These are phyloP conservation scores for Colletotrichum somersetense DNA, from an alignment of 2,329 filamentous ascomycete genomes.

Conservation along the genomic window DNA sequence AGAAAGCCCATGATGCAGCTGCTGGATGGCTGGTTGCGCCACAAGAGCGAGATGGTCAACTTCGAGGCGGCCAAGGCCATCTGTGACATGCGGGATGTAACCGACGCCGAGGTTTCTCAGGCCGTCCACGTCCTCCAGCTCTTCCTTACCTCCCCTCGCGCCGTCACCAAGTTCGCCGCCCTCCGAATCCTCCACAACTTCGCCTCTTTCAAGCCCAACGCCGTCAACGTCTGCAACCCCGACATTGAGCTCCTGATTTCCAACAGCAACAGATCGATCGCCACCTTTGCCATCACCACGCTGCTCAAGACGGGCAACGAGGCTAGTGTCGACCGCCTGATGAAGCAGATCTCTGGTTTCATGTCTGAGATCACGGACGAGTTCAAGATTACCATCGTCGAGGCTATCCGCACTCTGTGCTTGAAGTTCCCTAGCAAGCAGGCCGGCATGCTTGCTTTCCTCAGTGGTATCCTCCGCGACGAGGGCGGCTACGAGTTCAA, in stretches of 20 bases:
- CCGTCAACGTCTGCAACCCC: slow-evolving; percentile 93
- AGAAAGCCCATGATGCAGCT: slow-evolving; percentile 97
- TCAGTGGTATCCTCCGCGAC: slow-evolving; percentile 95
- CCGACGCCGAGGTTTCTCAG: slow-evolving; percentile 90
- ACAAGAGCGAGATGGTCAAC: slow-evolving; percentile 99
- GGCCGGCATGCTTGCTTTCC: slow-evolving; percentile 96
- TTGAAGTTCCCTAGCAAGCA: slow-evolving; percentile 99
- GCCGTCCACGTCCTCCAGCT: slow-evolving; percentile 96
- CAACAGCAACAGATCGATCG: slow-evolving; percentile 96
- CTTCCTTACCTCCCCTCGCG: slow-evolving; percentile 94
- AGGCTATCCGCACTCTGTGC: slow-evolving; percentile 95
- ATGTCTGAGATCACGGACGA: slow-evolving; percentile 99
- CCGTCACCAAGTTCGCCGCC: slow-evolving; percentile 97
- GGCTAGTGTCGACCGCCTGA: slow-evolving; percentile 93
- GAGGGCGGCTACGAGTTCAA: slow-evolving; percentile 99
- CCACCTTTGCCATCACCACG: slow-evolving; percentile 98
- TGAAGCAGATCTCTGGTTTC: slow-evolving; percentile 98
- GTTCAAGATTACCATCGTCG: slow-evolving; percentile 99
- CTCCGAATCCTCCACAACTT: slow-evolving; percentile 97
- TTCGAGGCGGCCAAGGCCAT: slow-evolving; percentile 99
- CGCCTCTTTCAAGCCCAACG: slow-evolving; percentile 94
- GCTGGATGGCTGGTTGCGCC: slow-evolving; percentile 94
- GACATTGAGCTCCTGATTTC: slow-evolving; percentile 98
- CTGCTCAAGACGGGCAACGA: slow-evolving; percentile 98
- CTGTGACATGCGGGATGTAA: slow-evolving; percentile 92